These are phyloP conservation scores for Vaccinium macrocarpon DNA, from an alignment of 148 eudicot genomes.

Conservation along the genomic window DNA sequence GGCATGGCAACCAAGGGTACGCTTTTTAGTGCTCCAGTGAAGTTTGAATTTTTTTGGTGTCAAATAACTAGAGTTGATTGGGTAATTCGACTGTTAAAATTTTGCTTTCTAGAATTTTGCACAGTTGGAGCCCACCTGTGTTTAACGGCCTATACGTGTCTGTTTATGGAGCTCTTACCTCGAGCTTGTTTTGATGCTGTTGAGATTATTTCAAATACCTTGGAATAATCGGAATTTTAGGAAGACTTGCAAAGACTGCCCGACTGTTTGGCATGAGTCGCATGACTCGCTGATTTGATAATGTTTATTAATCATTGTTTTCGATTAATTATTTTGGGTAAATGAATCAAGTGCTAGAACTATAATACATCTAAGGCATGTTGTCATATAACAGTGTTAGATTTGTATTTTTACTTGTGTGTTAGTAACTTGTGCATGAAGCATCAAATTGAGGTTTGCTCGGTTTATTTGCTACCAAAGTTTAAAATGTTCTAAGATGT, in stretches of 20 bases:
- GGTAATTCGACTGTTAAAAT: neutral
- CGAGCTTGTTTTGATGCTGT: neutral
- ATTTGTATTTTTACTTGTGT: conserved; percentile 1
- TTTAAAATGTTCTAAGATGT: neutral
- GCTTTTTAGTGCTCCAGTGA: conserved; percentile 16
- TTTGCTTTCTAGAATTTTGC: neutral
- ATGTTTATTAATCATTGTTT: neutral
- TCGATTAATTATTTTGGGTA: neutral
- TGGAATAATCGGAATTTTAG: neutral
- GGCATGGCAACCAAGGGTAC: conserved; percentile 53
- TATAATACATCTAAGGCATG: neutral
- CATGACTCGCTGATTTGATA: neutral
- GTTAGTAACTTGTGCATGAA: neutral
- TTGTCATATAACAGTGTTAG: neutral
- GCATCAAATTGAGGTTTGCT: neutral
- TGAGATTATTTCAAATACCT: neutral
- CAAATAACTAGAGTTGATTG: neutral
- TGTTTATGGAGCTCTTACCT: neutral
- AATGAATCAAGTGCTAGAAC: neutral
- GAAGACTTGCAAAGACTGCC: neutral
- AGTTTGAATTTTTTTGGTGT: neutral
- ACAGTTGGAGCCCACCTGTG: neutral
- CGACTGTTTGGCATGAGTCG: neutral
- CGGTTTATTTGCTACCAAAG: neutral
- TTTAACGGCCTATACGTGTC: neutral